A percentile compares a stretch with the other conserved stretches of the same genome.
Evolutionary conservation across 2,329 filamentous ascomycete genomes (phyloP).

Genomic region (Laburnicola sp.): DNA sequence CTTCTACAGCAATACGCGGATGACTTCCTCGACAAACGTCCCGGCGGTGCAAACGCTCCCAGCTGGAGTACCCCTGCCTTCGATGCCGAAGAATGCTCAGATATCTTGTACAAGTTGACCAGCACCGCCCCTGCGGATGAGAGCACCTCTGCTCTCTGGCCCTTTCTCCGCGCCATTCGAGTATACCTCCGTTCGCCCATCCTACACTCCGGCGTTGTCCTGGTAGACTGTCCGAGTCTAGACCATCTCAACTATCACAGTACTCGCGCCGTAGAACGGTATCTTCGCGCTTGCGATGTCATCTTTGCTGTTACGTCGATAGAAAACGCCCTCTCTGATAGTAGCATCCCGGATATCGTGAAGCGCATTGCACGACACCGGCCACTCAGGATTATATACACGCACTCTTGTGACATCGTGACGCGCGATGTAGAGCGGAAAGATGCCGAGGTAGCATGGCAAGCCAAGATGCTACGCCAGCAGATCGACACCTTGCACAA

Average conservation of each 20-base stretch:
- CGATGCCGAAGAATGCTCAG: constrained; percentile 15
- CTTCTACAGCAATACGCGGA: constrained; percentile 12
- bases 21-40: constrained; percentile 6
- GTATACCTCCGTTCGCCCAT: constrained; percentile 16
- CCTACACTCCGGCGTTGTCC: constrained; percentile 15
- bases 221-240: constrained; percentile 16
- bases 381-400: constrained; percentile 18
- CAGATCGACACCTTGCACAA: constrained; percentile 15
- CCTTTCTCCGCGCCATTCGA: constrained; percentile 13
- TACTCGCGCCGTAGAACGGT: constrained; percentile 9
- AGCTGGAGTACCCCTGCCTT: constrained; percentile 13
- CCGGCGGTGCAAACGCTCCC: constrained; percentile 10
- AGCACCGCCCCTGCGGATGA: constrained; percentile 7
- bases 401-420: constrained; percentile 14
- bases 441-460: constrained; percentile 10
- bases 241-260: constrained; percentile 12
- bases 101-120: constrained; percentile 15
- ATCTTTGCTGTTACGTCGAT: constrained; percentile 17
- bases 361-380: constrained; percentile 14
- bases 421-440: constrained; percentile 8
- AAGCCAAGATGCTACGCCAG: constrained; percentile 14
- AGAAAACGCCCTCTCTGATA: constrained; percentile 7
- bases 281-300: constrained; percentile 17
- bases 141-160: constrained; percentile 14
- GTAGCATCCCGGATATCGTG: constrained; percentile 11